phyloP scores from a whole-genome alignment of 2,329 filamentous ascomycete species.

The Fusarium marasasianum region DNA sequence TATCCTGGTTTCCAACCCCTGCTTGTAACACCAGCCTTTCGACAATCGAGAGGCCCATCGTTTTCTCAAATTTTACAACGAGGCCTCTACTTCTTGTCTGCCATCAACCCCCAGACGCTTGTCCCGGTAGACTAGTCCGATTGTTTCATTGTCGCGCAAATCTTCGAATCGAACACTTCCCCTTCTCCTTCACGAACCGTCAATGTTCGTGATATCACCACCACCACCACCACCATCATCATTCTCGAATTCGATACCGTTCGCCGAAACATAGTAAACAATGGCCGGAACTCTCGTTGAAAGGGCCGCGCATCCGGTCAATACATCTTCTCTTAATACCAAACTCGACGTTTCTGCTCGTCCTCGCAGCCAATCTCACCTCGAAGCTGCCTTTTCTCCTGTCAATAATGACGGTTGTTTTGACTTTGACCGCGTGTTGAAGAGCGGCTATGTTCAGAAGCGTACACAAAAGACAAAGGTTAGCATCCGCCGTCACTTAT shows the following conservation, averaged over 20 bases:
- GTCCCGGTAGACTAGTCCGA: background rate
- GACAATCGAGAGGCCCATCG: slow-evolving; percentile 24
- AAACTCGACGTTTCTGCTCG: slow-evolving; percentile 31
- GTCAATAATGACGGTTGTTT: slow-evolving; percentile 97
- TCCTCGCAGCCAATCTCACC: slow-evolving; percentile 44
- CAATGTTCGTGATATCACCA: slow-evolving; percentile 34
- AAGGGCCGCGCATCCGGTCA: slow-evolving; percentile 18
- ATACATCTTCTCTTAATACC: slow-evolving; percentile 18
- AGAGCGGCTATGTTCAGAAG: slow-evolving; percentile 86
- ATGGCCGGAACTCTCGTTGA: slow-evolving; percentile 42
- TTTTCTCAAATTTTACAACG: slow-evolving; percentile 17
- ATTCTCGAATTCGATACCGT: slow-evolving; percentile 7
- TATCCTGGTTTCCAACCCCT: slow-evolving; percentile 35
- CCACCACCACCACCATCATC: slow-evolving; percentile 6
- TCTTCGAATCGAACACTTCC: background rate
- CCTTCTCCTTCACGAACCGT: slow-evolving; percentile 5
- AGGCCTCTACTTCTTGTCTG: slow-evolving; percentile 12
- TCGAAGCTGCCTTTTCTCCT: slow-evolving; percentile 78
- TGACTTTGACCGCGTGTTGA: slow-evolving; percentile 93
- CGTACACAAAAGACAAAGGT: slow-evolving; percentile 95
- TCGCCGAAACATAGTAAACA: slow-evolving; percentile 15
- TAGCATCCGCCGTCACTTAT: slow-evolving; percentile 27
- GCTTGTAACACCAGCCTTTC: slow-evolving; percentile 33
- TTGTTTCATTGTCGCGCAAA: slow-evolving; percentile 1
- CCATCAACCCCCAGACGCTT: background rate